Conservation (phyloP, 2,329 filamentous ascomycete genomes). For the Fusarium illudens region DNA sequence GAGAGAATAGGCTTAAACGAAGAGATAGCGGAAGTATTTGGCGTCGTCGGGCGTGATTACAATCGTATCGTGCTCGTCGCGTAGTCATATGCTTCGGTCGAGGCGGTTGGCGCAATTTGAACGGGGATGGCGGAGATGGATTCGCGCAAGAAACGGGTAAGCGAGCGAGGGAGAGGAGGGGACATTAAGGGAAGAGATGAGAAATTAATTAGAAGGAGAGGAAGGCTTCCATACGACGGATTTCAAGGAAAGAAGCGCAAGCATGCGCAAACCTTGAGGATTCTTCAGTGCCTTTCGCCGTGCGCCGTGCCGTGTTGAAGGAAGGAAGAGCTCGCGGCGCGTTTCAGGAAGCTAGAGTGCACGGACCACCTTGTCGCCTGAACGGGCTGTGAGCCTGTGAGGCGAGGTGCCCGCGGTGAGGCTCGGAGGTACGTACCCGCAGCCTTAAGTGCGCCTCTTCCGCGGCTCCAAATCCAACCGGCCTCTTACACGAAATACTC, state of each 20-base stretch:
- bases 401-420: neutral
- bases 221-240: neutral
- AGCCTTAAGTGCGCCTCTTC: neutral
- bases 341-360: slow-evolving; percentile 33
- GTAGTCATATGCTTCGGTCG: slow-evolving; percentile 18
- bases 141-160: neutral
- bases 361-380: slow-evolving; percentile 19
- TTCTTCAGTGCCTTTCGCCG: slow-evolving; percentile 19
- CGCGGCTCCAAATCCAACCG: neutral
- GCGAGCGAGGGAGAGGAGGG: neutral
- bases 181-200: neutral
- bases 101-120: slow-evolving; percentile 27
- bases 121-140: slow-evolving; percentile 17
- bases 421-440: slow-evolving; percentile 8
- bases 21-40: neutral
- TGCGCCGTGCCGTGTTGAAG: slow-evolving; percentile 24
- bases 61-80: slow-evolving; percentile 16
- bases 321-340: slow-evolving; percentile 35
- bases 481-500: neutral
- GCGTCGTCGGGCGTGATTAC: neutral
- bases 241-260: slow-evolving; percentile 19
- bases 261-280: slow-evolving; percentile 22
- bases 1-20: neutral
- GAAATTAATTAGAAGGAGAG: neutral
- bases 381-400: slow-evolving; percentile 8